Conservation (phyloP, 2,329 filamentous ascomycete species). For the Xylaria sp. region DNA sequence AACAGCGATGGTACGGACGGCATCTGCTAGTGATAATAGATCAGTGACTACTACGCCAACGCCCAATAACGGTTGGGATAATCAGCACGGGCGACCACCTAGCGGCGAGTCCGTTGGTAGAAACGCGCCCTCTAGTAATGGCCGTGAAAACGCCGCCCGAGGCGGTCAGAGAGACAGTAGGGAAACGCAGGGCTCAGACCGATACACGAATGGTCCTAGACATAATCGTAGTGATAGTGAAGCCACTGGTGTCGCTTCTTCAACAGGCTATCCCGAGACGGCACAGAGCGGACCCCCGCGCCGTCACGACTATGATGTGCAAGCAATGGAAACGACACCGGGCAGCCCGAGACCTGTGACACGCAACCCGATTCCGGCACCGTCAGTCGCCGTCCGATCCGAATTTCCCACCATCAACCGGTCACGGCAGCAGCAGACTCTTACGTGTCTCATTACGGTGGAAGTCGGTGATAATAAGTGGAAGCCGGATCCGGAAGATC, state of each 20-base stretch:
- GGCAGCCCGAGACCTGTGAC: constrained; percentile 71
- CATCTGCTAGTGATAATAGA: constrained; percentile 67
- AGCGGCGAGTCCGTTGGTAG: constrained; percentile 47
- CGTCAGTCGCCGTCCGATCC: constrained; percentile 90
- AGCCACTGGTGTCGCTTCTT: constrained; percentile 72
- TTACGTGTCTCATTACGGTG: constrained; percentile 92
- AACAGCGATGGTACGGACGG: constrained; percentile 86
- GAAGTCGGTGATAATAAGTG: constrained; percentile 93
- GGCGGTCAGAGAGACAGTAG: constrained; percentile 53
- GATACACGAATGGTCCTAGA: constrained; percentile 47
- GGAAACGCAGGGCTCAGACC: constrained; percentile 49
- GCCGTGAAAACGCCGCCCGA: constrained; percentile 42
- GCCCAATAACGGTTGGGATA: constrained; percentile 72
- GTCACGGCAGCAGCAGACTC: constrained; percentile 89
- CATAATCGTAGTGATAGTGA: constrained; percentile 82
- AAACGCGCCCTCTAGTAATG: constrained; percentile 37
- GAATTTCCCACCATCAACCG: constrained; percentile 94
- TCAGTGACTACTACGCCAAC: constrained; percentile 54
- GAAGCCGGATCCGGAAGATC: constrained; percentile 81
- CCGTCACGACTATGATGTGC: constrained; percentile 91
- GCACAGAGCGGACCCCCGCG: constrained; percentile 70
- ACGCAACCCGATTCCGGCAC: constrained; percentile 87
- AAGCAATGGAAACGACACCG: constrained; percentile 89
- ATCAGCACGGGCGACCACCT: constrained; percentile 56
- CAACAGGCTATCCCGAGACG: constrained; percentile 77